Evolutionary conservation across 1,139 yeast species (phyloP), one percentile per base, ranked within the genome.

Genomic region (Nakaseomyces sp.): DNA sequence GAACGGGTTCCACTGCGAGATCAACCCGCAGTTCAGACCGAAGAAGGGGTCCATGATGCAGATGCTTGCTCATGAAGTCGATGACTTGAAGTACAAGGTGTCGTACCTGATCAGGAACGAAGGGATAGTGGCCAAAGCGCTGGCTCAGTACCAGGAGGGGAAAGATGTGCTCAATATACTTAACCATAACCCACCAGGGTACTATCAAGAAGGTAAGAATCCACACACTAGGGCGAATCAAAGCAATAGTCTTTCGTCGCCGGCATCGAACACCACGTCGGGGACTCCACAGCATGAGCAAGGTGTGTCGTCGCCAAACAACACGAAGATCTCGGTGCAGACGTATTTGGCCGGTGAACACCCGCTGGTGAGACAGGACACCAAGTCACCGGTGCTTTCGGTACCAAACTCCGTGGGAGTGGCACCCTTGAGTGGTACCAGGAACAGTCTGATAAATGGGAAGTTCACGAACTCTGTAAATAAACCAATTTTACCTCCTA

Each of bases 11-110:
- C 75, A 74, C 48, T 89, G 97, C 68, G 89, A 84, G 55, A 85
- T 89, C 29, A 96, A 89, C 60, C 96, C 96, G 0, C 81, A 81
- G 54, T 89, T 87, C 63, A 74, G 89, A 57, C 96, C 96, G 3
- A 82, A 85, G 56, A 88, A 87, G 63, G 96, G 96, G 0, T 82
- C 91, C 2, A 96, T 87, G 63, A 81, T 88, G 35, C 95, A 87
- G 57, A 74, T 82, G 41, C 69, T 88, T 54, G 76, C 88, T 54
- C 85, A 83, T 55, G 96, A 89, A 55, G 87, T 88, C 15, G 89
- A 82, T 55, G 89, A 83, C 51, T 67, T 88, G 51, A 78, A 83
- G 51, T 73, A 84, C 28, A 86, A 86, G 64, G 81, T 87, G 45
- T 91, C 84, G 55, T 73, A 77, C 66, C 64, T 86, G 26, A 80